Conservation (phyloP, 2,329 filamentous ascomycete species). For the Clarireedia homoeocarpa region DNA sequence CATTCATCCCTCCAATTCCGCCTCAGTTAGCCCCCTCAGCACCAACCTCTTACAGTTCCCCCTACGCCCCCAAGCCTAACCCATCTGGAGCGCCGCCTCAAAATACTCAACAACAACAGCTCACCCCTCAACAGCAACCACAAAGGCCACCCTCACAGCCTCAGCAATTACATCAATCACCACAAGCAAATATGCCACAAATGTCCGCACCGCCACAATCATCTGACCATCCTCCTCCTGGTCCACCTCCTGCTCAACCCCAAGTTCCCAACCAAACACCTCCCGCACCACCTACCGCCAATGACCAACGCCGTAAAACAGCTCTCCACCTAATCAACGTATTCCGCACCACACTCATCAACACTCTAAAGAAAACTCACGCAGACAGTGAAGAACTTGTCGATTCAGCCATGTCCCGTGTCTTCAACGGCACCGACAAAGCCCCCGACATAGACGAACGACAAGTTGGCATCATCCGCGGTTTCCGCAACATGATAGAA, state of each 20-base stretch:
- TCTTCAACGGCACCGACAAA: slow-evolving; percentile 21
- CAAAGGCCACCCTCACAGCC: background rate
- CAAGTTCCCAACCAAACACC: background rate
- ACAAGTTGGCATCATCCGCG: slow-evolving; percentile 5
- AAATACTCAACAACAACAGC: slow-evolving; percentile 6
- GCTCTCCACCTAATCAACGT: slow-evolving; percentile 12
- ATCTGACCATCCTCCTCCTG: slow-evolving; percentile 1
- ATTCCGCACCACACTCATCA: slow-evolving; percentile 23
- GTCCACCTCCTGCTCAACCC: background rate
- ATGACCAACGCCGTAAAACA: background rate
- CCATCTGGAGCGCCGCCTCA: slow-evolving; percentile 9
- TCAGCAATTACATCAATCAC: background rate
- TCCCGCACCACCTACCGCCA: background rate
- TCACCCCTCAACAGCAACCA: background rate
- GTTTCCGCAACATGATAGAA: background rate
- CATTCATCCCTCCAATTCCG: slow-evolving; percentile 16
- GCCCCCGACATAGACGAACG: slow-evolving; percentile 17
- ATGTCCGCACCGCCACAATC: background rate
- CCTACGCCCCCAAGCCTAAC: slow-evolving; percentile 28
- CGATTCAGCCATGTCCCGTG: slow-evolving; percentile 26
- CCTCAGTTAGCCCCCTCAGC: slow-evolving; percentile 17
- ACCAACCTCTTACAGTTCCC: slow-evolving; percentile 27
- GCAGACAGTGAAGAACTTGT: slow-evolving; percentile 24
- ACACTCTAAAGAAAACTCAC: slow-evolving; percentile 13
- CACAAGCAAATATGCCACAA: slow-evolving; percentile 4